Conservation (phyloP, 495 filamentous ascomycete species). For the Lichenothelia convexa region DNA sequence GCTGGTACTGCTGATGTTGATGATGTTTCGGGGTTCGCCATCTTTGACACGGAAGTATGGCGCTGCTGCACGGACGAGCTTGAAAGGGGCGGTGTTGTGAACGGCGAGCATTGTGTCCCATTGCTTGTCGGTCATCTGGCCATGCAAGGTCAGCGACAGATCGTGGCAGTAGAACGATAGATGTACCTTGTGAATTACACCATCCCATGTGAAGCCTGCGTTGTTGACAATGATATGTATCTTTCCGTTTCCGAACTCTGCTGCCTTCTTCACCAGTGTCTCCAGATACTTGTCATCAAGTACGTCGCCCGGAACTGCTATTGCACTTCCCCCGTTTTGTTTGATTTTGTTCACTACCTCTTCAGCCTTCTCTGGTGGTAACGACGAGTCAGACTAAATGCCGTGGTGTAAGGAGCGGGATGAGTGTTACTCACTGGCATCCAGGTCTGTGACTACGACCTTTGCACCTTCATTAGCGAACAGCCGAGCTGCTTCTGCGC, state of each 20-base stretch:
- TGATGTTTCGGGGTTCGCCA: slow-evolving; percentile 53
- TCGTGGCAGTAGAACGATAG: slow-evolving; percentile 3
- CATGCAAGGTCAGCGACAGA: too few species aligned
- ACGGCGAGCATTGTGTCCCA: slow-evolving; percentile 71
- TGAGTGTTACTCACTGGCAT: slow-evolving; percentile 32
- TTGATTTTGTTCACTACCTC: slow-evolving; percentile 48
- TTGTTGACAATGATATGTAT: slow-evolving; percentile 82
- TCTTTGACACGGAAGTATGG: slow-evolving; percentile 79
- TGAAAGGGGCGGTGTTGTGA: slow-evolving; percentile 70
- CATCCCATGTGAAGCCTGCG: slow-evolving; percentile 80
- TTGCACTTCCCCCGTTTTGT: slow-evolving; percentile 39
- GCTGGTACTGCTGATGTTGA: slow-evolving; percentile 66
- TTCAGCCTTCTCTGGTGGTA: slow-evolving; percentile 38
- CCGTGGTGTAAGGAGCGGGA: neutral
- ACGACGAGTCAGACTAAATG: neutral
- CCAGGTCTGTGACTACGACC: slow-evolving; percentile 68
- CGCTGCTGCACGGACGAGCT: slow-evolving; percentile 56
- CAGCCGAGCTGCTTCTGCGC: slow-evolving; percentile 59
- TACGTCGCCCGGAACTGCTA: slow-evolving; percentile 57
- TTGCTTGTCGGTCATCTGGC: slow-evolving; percentile 70
- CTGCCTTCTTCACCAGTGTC: slow-evolving; percentile 49
- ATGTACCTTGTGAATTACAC: slow-evolving; percentile 64
- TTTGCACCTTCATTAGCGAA: slow-evolving; percentile 78
- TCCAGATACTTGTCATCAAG: slow-evolving; percentile 46
- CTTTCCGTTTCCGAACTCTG: slow-evolving; percentile 67